Percentiles rank a stretch among this genome's conserved stretches.
These are phyloP conservation scores for Pseudogymnoascus sp. DNA, from an alignment of 2,329 filamentous ascomycete genomes.

Conservation along the genomic window DNA sequence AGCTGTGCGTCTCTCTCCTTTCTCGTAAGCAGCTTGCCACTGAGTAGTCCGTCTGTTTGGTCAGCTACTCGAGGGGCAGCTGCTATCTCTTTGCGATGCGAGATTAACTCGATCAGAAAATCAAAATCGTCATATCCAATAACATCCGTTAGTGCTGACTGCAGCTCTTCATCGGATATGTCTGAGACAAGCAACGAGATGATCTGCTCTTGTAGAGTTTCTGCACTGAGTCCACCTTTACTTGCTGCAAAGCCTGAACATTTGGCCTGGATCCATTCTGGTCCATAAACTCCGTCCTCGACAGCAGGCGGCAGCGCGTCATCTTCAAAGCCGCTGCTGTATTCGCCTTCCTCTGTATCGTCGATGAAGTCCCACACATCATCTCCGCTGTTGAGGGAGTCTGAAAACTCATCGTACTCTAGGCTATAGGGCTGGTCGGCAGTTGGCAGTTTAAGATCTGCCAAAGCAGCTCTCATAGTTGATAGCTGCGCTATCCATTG, in stretches of 20 bases:
- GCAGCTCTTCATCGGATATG: constrained; percentile 75
- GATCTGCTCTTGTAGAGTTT: constrained; percentile 72
- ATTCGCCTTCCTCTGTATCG: constrained; percentile 59
- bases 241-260: constrained; percentile 59
- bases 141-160: constrained; percentile 81
- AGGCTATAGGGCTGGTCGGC: constrained; percentile 20
- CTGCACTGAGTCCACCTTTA: constrained; percentile 59
- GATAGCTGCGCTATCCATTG: constrained; percentile 82
- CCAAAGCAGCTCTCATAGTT: constrained; percentile 80
- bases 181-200: constrained; percentile 62
- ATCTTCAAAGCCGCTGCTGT: constrained; percentile 59
- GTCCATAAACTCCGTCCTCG: constrained; percentile 40
- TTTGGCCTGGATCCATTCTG: constrained; percentile 63
- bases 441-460: constrained; percentile 53
- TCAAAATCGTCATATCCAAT: constrained; percentile 91
- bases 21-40: constrained; percentile 58
- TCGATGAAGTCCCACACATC: constrained; percentile 93
- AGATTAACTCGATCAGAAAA: constrained; percentile 83
- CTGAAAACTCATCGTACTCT: constrained; percentile 48
- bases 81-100: constrained; percentile 61
- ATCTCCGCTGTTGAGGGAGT: constrained; percentile 57
- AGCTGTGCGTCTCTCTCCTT: constrained; percentile 74
- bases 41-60: constrained; percentile 35
- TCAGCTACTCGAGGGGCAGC: constrained; percentile 38
- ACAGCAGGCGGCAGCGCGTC: constrained; percentile 32